Evolutionary conservation across 2,329 filamentous ascomycete species (phyloP), one percentile per base, ranked within the genome.

Genomic region (Aspergillus luchuensis): DNA sequence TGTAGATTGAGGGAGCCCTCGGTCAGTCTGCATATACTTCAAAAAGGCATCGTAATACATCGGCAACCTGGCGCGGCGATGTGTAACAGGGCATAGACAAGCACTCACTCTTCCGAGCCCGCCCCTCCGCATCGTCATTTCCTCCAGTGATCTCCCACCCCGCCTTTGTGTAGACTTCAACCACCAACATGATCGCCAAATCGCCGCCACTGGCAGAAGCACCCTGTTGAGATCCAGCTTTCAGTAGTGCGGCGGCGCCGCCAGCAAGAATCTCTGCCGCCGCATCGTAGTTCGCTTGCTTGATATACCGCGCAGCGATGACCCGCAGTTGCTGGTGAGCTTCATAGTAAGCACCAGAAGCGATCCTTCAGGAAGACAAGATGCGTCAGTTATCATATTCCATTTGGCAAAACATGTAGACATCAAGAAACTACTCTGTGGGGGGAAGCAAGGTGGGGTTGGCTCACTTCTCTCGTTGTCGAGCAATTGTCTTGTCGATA

Each of bases 241-340:
- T 73, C 47, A 99, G 85, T 8, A 99, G 85, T 28, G 93, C 89
- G 68, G 91, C 88, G 1, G 94, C 90, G 64, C 97, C 95, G 66
- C 86, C 89, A 76, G 86, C 89, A 66, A 99, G 85, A 66, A 98
- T 90, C 68, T 97, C 91, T 74, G 92, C 89, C 51, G 96, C 95
- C 11, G 92, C 89, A 67, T 84, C 77, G 85, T 91, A 97, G 84
- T 94, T 94, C 63, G 86, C 82, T 47, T 89, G 85, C 81, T 98
- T 98, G 76, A 94, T 88, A 80, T 99, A 96, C 60, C 96, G 92
- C 41, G 92, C 90, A 63, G 93, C 93, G 68, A 97, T 94, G 57
- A 97, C 93, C 64, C 95, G 92, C 67, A 97, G 91, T 82, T 99
- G 95, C 79, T 99, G 95, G 80, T 98, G 94, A 60, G 95, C 95